These are phyloP conservation scores for Penicillium tannophilum DNA, from an alignment of 495 filamentous ascomycete genomes.

Conservation along the genomic window DNA sequence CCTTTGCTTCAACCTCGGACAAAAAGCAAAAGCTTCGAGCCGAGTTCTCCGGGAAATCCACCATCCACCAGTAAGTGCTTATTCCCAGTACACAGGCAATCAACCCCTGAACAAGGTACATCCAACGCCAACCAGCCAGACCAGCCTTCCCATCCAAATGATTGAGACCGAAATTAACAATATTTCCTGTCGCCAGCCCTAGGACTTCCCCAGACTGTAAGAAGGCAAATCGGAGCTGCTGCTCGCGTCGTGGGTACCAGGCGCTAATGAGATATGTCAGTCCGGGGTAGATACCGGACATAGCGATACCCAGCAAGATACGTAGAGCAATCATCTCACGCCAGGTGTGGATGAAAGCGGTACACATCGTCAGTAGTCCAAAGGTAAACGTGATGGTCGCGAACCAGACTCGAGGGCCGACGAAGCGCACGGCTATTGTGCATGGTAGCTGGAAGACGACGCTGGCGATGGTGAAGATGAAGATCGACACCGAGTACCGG, in stretches of 20 bases:
- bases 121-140: conserved; percentile 74
- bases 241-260: conserved; percentile 73
- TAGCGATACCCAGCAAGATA: conserved; percentile 68
- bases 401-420: conserved; percentile 73
- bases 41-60: conserved; percentile 75
- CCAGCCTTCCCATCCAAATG: conserved; percentile 60
- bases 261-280: conserved; percentile 70
- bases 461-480: conserved; percentile 77
- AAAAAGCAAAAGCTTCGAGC: conserved; percentile 65
- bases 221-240: conserved; percentile 75
- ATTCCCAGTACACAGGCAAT: conserved; percentile 68
- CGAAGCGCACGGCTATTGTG: conserved; percentile 66
- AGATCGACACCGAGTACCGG: conserved; percentile 71
- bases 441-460: conserved; percentile 76
- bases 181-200: conserved; percentile 67
- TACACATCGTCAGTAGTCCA: conserved; percentile 71
- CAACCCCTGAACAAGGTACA: conserved; percentile 70
- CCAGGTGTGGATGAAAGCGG: conserved; percentile 63
- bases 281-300: conserved; percentile 71
- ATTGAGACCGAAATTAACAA: conserved; percentile 74
- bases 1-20: conserved; percentile 54
- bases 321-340: conserved; percentile 72
- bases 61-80: conserved; percentile 76
- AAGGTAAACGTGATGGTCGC: conserved; percentile 66
- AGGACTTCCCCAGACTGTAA: conserved; percentile 70